These are phyloP conservation scores for Monarda citriodora DNA, from an alignment of 305 asterid genomes.

Conservation along the genomic window DNA sequence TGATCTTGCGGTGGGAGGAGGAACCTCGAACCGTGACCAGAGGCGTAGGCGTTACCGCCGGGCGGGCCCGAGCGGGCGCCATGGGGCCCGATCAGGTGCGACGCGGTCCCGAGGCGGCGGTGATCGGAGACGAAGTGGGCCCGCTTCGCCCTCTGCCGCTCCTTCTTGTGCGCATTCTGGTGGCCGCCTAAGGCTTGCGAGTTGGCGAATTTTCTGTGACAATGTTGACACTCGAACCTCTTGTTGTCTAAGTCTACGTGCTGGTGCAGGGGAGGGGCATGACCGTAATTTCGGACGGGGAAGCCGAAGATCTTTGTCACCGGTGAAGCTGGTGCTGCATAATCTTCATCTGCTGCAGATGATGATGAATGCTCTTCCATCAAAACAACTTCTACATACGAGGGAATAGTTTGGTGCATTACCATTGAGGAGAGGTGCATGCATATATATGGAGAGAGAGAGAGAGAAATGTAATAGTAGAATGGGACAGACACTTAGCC, in stretches of 20 bases:
- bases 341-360: conserved; percentile 23
- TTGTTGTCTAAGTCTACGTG: conserved; percentile 22
- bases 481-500: conserved; percentile 32
- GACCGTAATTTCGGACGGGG: conserved; percentile 25
- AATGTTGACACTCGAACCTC: conserved; percentile 63
- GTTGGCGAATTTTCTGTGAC: conserved; percentile 48
- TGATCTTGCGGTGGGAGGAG: conserved; percentile 18
- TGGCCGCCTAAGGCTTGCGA: conserved; percentile 70
- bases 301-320: conserved; percentile 64
- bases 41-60: conserved; percentile 10
- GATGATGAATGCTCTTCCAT: conserved; percentile 54
- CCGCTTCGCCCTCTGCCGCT: conserved; percentile 53
- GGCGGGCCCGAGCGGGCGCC: conserved; percentile 29
- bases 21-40: conserved; percentile 34
- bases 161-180: conserved; percentile 72
- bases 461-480: conserved; percentile 5
- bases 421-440: conserved; percentile 13
- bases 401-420: background rate
- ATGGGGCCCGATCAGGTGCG: conserved; percentile 37
- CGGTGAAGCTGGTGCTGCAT: conserved; percentile 25
- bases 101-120: conserved; percentile 32
- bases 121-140: conserved; percentile 36
- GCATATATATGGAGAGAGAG: conserved; percentile 16
- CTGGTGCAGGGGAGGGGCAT: conserved; percentile 8
- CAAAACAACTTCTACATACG: background rate